These are phyloP conservation scores for Bacterosira constricta DNA, from an alignment of 108 stramenopile species.

Conservation along the genomic window DNA sequence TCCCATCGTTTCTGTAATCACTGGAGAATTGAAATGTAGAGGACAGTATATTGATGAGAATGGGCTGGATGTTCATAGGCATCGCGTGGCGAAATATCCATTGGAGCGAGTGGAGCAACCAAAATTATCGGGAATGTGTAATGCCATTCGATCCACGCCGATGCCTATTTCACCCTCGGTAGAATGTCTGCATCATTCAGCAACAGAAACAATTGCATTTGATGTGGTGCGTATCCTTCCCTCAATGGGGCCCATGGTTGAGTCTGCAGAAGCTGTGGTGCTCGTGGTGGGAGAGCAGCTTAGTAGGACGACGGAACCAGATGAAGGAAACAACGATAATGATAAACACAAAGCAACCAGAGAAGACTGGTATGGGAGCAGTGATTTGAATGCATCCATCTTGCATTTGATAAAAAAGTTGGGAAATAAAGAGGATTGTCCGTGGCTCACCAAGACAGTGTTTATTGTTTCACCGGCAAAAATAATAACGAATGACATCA, in stretches of 20 bases:
- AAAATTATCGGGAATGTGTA: slow-evolving; percentile 13
- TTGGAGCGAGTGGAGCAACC: not conserved
- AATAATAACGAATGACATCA: not conserved
- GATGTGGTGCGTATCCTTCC: slow-evolving; percentile 58
- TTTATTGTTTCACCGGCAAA: slow-evolving; percentile 64
- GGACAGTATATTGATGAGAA: slow-evolving; percentile 85
- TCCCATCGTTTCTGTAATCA: slow-evolving; percentile 72
- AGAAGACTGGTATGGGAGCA: slow-evolving; percentile 57
- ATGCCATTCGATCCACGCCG: slow-evolving; percentile 15
- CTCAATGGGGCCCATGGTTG: slow-evolving; percentile 48
- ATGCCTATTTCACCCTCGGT: slow-evolving; percentile 30
- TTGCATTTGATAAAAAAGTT: slow-evolving; percentile 59
- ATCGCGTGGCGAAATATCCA: slow-evolving; percentile 41
- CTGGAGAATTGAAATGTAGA: slow-evolving; percentile 81
- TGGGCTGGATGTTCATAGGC: slow-evolving; percentile 63
- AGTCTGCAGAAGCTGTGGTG: slow-evolving; percentile 72
- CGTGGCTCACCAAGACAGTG: slow-evolving; percentile 83
- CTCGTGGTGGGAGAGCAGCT: slow-evolving; percentile 56
- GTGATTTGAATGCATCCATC: slow-evolving; percentile 54
- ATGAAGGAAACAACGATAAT: slow-evolving; percentile 55
- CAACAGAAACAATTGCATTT: slow-evolving; percentile 35
- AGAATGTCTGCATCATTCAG: slow-evolving; percentile 33
- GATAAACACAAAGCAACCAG: slow-evolving; percentile 59
- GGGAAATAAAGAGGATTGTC: slow-evolving; percentile 45
- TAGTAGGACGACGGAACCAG: slow-evolving; percentile 15